Percentiles rank a stretch among this genome's conserved stretches.
Evolutionary conservation across 306 rosid genomes (phyloP).

Genomic region (Urtica urens): DNA sequence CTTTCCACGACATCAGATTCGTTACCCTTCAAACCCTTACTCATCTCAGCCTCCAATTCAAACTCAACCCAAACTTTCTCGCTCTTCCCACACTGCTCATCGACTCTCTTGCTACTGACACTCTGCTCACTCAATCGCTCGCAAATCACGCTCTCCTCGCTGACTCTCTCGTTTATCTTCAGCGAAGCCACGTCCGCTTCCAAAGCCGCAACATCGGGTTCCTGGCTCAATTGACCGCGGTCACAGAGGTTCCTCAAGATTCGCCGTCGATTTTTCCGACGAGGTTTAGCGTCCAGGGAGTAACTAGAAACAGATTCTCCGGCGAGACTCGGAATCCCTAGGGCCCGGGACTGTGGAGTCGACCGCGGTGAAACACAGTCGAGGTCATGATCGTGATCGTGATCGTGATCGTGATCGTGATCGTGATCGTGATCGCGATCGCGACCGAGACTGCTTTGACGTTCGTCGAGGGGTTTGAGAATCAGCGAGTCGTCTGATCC

Average conservation of each 20-base stretch:
- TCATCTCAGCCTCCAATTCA: constrained; percentile 16
- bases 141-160: no score
- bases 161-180: constrained; percentile 9
- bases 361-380: not conserved
- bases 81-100: constrained; percentile 1
- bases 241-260: constrained; percentile 16
- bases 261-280: constrained; percentile 6
- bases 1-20: constrained; percentile 23
- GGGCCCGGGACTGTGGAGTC: constrained; percentile 6
- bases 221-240: constrained; percentile 10
- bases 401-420: not conserved
- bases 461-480: not conserved
- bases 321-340: constrained; percentile 6
- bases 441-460: not conserved
- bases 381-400: not conserved
- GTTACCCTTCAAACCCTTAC: constrained; percentile 18
- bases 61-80: no score
- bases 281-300: not conserved
- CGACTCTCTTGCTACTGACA: no score
- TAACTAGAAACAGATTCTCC: not conserved
- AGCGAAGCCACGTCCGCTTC: constrained; percentile 14
- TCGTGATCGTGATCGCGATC: not conserved
- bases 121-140: no score
- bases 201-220: constrained; percentile 20
- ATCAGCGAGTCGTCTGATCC: not conserved